Conservation (phyloP, 1,139 yeast genomes). For the Wickerhamomyces sp. region DNA sequence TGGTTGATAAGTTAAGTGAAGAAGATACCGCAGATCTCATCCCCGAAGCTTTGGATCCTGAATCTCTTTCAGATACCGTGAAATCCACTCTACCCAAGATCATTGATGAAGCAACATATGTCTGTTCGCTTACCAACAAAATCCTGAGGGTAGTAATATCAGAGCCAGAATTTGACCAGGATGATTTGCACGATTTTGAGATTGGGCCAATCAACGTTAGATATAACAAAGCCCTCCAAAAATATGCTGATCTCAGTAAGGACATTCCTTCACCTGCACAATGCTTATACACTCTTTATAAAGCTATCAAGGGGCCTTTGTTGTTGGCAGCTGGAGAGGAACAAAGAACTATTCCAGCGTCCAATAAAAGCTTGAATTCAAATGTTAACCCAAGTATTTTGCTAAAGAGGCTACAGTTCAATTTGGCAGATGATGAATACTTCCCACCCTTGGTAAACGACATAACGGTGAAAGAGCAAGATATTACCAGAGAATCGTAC, state of each 20-base stretch:
- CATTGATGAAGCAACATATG: constrained; percentile 40
- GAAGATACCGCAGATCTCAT: constrained; percentile 34
- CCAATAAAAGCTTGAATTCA: constrained; percentile 46
- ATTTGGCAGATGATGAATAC: constrained; percentile 36
- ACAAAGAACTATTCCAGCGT: constrained; percentile 47
- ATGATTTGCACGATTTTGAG: constrained; percentile 35
- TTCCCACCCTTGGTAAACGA: constrained; percentile 56
- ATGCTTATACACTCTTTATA: constrained; percentile 53
- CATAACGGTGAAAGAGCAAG: constrained; percentile 18
- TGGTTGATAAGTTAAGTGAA: constrained; percentile 30
- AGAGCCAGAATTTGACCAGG: constrained; percentile 33
- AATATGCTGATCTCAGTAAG: constrained; percentile 24
- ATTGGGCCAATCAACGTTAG: constrained; percentile 35
- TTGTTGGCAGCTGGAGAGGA: constrained; percentile 38
- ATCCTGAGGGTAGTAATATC: constrained; percentile 39
- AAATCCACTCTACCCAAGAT: constrained; percentile 27
- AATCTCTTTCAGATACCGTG: constrained; percentile 23
- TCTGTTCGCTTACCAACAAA: constrained; percentile 38
- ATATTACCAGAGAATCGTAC: constrained; percentile 38
- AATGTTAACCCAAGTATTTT: constrained; percentile 54
- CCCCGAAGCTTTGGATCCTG: constrained; percentile 8
- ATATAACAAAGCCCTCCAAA: constrained; percentile 28
- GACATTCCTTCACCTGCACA: constrained; percentile 45
- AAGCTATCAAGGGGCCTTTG: constrained; percentile 61
- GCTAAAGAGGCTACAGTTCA: constrained; percentile 39